A percentile compares a stretch with the other conserved stretches of the same genome.
These are phyloP conservation scores for Aaosphaeria arxii DNA, from an alignment of 2,329 filamentous ascomycete genomes.

Conservation along the genomic window DNA sequence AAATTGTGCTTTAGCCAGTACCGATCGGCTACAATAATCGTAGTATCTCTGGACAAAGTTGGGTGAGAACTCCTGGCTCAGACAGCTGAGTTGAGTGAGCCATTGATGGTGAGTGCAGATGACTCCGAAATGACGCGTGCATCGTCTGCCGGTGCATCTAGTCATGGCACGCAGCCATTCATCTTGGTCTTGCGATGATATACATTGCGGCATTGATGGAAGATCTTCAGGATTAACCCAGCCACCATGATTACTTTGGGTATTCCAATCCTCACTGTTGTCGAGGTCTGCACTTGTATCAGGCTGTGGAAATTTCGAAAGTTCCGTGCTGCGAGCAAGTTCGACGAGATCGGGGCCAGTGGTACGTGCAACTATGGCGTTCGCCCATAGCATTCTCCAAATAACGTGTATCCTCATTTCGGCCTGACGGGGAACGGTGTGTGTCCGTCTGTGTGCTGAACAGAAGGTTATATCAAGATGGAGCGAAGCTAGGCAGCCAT, in stretches of 20 bases:
- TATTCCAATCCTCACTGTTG: too few species aligned
- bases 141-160: conserved; percentile 24
- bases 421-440: too few species aligned
- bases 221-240: conserved; percentile 37
- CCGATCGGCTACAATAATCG: conserved; percentile 26
- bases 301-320: too few species aligned
- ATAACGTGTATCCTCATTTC: too few species aligned
- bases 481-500: too few species aligned
- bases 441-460: too few species aligned
- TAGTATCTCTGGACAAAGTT: conserved; percentile 22
- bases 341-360: too few species aligned
- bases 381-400: too few species aligned
- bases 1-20: conserved; percentile 33
- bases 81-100: conserved; percentile 31
- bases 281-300: too few species aligned
- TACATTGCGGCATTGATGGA: conserved; percentile 33
- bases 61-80: conserved; percentile 25
- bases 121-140: conserved; percentile 27
- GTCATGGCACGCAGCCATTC: conserved; percentile 31
- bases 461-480: too few species aligned
- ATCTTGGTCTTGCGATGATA: conserved; percentile 31
- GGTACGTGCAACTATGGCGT: too few species aligned
- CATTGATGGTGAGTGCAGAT: conserved; percentile 34
- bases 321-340: too few species aligned
- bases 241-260: conserved; percentile 15